These are phyloP conservation scores for Phytophthora quininea DNA, from an alignment of 352 stramenopile species.

Conservation along the genomic window DNA sequence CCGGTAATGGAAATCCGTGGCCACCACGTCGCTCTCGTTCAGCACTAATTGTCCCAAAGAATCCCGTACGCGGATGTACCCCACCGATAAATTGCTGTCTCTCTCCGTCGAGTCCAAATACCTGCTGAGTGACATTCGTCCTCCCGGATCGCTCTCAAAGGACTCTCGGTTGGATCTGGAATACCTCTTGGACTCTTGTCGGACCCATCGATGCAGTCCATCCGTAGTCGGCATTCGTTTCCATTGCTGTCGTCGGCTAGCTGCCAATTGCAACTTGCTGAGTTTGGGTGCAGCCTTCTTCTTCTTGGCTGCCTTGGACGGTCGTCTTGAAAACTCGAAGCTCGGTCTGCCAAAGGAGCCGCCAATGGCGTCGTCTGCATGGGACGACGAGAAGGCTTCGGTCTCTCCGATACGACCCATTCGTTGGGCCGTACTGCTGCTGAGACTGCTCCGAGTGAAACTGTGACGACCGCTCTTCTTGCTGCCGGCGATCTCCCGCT, in stretches of 20 bases:
- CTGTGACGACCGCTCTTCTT: conserved; percentile 34
- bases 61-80: conserved; percentile 82
- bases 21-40: conserved; percentile 84
- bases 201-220: conserved; percentile 76
- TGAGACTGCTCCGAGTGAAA: conserved; percentile 26
- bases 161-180: conserved; percentile 46
- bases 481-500: conserved; percentile 49
- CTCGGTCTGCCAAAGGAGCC: conserved; percentile 38
- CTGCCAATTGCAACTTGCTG: conserved; percentile 80
- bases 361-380: conserved; percentile 40
- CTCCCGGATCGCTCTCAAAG: conserved; percentile 55
- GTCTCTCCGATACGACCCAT: conserved; percentile 56
- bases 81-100: conserved; percentile 68
- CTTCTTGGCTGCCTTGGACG: conserved; percentile 8
- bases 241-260: conserved; percentile 73
- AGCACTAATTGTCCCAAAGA: conserved; percentile 70
- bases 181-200: conserved; percentile 34
- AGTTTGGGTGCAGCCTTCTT: conserved; percentile 39
- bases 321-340: conserved; percentile 26
- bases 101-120: conserved; percentile 64
- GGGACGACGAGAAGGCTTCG: conserved; percentile 48
- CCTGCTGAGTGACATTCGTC: conserved; percentile 38
- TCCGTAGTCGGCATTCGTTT: conserved; percentile 79
- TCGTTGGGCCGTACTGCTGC: conserved; percentile 28
- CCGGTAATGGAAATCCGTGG: conserved; percentile 80